These are phyloP conservation scores for Lodderomyces metapsilosis DNA, from an alignment of 1,139 yeast species.

Conservation along the genomic window DNA sequence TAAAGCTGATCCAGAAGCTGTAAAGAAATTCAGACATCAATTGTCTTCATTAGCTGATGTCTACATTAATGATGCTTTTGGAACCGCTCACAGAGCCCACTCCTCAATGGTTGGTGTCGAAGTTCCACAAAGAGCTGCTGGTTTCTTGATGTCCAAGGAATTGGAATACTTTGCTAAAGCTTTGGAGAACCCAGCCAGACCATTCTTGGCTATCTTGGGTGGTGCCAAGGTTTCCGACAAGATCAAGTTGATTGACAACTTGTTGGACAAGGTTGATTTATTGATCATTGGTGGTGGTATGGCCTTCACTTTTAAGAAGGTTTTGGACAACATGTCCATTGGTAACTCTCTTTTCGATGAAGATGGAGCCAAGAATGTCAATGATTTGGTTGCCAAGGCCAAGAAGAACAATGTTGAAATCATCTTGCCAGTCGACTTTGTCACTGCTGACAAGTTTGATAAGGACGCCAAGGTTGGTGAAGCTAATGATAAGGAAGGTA, in stretches of 20 bases:
- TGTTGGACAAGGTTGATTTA: constrained; percentile 89
- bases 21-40: constrained; percentile 79
- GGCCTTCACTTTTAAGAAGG: constrained; percentile 98
- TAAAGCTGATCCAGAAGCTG: constrained; percentile 83
- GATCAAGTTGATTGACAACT: constrained; percentile 95
- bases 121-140: constrained; percentile 91
- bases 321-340: constrained; percentile 75
- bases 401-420: constrained; percentile 90
- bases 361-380: constrained; percentile 92
- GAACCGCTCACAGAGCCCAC: constrained; percentile 99
- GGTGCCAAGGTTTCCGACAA: constrained; percentile 99
- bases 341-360: constrained; percentile 89
- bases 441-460: constrained; percentile 89
- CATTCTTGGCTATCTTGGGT: constrained; percentile 95
- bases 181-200: constrained; percentile 93
- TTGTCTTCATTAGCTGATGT: constrained; percentile 91
- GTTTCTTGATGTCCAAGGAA: constrained; percentile 96
- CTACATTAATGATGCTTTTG: constrained; percentile 95
- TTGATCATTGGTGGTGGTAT: constrained; percentile 98
- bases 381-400: constrained; percentile 87
- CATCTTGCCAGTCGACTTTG: constrained; percentile 89
- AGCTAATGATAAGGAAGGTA: constrained; percentile 85
- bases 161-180: constrained; percentile 96
- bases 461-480: constrained; percentile 81
- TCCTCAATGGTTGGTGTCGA: constrained; percentile 97